These are phyloP conservation scores for Pseudopithomyces chartarum DNA, from an alignment of 2,329 filamentous ascomycete genomes.

Conservation along the genomic window DNA sequence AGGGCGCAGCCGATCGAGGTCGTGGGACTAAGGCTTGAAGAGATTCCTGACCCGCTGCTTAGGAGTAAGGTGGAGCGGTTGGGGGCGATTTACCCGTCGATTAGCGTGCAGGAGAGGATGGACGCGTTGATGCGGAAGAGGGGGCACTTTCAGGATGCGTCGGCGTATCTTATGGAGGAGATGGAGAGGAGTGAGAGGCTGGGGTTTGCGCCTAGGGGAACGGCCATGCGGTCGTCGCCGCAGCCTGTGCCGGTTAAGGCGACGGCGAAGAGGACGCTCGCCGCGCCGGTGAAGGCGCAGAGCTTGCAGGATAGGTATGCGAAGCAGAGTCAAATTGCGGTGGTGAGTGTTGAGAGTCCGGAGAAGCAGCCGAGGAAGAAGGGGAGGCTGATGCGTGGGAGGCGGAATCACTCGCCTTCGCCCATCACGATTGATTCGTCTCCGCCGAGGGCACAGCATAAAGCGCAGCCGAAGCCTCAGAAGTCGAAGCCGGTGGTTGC, in stretches of 20 bases:
- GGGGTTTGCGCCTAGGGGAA: slow-evolving; percentile 29
- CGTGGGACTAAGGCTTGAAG: slow-evolving; percentile 24
- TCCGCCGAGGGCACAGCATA: slow-evolving; percentile 19
- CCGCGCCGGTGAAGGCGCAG: slow-evolving; percentile 53
- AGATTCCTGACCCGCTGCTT: slow-evolving; percentile 53
- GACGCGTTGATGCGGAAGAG: slow-evolving; percentile 56
- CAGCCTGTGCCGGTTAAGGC: slow-evolving; percentile 45
- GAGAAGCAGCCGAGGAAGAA: slow-evolving; percentile 31
- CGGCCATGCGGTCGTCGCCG: slow-evolving; percentile 20
- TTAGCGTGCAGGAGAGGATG: slow-evolving; percentile 54
- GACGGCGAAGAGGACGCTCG: slow-evolving; percentile 60
- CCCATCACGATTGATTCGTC: slow-evolving; percentile 4
- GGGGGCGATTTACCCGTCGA: slow-evolving; percentile 52
- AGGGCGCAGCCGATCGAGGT: slow-evolving; percentile 41
- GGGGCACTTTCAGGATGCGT: slow-evolving; percentile 62
- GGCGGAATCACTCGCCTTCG: slow-evolving; percentile 44
- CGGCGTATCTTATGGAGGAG: slow-evolving; percentile 22
- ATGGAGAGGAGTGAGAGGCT: slow-evolving; percentile 40
- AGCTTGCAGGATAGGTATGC: slow-evolving; percentile 63
- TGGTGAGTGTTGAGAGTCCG: slow-evolving; percentile 21
- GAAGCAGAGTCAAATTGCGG: slow-evolving; percentile 25
- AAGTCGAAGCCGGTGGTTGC: slow-evolving; percentile 19
- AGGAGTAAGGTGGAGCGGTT: slow-evolving; percentile 60
- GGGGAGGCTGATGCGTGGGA: slow-evolving; percentile 57
- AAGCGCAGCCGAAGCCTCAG: slow-evolving; percentile 24